Base-by-base conservation (phyloP, 352 stramenopile species). In the Globisporangium cederbergense region DNA sequence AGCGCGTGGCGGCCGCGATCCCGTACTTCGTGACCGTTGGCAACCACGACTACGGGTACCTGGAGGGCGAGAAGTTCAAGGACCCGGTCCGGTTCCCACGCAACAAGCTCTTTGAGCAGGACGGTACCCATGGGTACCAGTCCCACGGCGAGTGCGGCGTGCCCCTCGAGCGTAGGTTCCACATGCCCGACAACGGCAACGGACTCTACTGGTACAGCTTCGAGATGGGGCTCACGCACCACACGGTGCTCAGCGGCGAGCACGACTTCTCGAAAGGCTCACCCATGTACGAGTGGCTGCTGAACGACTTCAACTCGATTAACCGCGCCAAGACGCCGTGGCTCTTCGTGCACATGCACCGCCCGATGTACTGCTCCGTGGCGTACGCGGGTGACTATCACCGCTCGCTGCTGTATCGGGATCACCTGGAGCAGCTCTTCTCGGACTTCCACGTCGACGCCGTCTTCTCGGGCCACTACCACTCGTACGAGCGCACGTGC, bases 111-210 rank as follows among this genome's bases (percentile, higher is more conserved):
- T 74, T 86, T 61, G 71, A 82, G 36, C 61, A 68, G 20, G 60
- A 76, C 0, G 67, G 63, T 13, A 75, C 64, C 10, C 65, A 70
- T 18, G 77, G 73, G 7, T 72, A 81, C 38, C 70, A 95, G 52
- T 81, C 72, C 18, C 75, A 77, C 36, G 90, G 90, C 4, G 90
- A 97, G 72, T 97, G 90, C 71, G 88, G 90, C 38, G 79, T 97
- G 20, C 83, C 90, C 0, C 81, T 78, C 10, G 66, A 77, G 11
- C 83, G 79, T 47, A 76, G 85, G 42, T 96, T 96, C 77, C 72
- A 79, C 60, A 93, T 94, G 81, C 84, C 80, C 0, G 74, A 78
- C 25, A 78, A 83, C 45, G 73, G 76, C 43, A 86, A 83, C 45
- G 60, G 66, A 13, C 68, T 85, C 1, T 88, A 76, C 49, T 88